These are phyloP conservation scores for Tolypocladium ovalisporum DNA, from an alignment of 2,329 filamentous ascomycete genomes.

Conservation along the genomic window DNA sequence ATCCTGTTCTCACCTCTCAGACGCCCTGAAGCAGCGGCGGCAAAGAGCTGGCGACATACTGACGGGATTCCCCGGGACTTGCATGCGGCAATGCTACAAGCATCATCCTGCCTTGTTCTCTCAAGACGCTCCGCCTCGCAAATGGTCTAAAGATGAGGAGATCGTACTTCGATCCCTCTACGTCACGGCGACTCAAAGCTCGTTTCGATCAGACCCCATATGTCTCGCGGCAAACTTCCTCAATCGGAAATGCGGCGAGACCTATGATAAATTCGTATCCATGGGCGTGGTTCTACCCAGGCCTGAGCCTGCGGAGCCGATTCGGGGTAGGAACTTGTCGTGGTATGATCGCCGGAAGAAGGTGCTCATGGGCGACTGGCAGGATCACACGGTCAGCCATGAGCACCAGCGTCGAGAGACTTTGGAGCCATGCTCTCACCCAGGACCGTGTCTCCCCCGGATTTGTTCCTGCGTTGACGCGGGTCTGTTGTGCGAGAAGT, in stretches of 20 bases:
- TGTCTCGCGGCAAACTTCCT: slow-evolving; percentile 40
- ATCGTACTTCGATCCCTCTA: slow-evolving; percentile 36
- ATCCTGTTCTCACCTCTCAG: slow-evolving; percentile 18
- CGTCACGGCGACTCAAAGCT: slow-evolving; percentile 28
- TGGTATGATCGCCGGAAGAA: slow-evolving; percentile 50
- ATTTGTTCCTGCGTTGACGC: slow-evolving; percentile 53
- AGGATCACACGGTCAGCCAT: slow-evolving; percentile 42
- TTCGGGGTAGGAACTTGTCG: slow-evolving; percentile 31
- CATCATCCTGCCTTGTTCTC: slow-evolving; percentile 8
- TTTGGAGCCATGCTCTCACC: slow-evolving; percentile 57
- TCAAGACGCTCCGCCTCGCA: slow-evolving; percentile 8
- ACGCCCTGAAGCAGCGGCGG: slow-evolving; percentile 18
- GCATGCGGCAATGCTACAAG: slow-evolving; percentile 31
- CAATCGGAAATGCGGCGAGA: slow-evolving; percentile 41
- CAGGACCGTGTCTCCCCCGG: slow-evolving; percentile 50
- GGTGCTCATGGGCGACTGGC: slow-evolving; percentile 41
- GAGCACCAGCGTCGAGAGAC: slow-evolving; percentile 45
- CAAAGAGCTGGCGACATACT: slow-evolving; percentile 3
- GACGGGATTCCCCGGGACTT: slow-evolving; percentile 13
- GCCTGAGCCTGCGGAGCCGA: slow-evolving; percentile 14
- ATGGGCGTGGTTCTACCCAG: slow-evolving; percentile 14
- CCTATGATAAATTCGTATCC: slow-evolving; percentile 22
- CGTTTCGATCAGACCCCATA: slow-evolving; percentile 28
- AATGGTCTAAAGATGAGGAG: slow-evolving; percentile 39
- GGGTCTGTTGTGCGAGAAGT: slow-evolving; percentile 60